Base-by-base conservation (phyloP, 306 rosid genomes). In the Castanea mollissima region DNA sequence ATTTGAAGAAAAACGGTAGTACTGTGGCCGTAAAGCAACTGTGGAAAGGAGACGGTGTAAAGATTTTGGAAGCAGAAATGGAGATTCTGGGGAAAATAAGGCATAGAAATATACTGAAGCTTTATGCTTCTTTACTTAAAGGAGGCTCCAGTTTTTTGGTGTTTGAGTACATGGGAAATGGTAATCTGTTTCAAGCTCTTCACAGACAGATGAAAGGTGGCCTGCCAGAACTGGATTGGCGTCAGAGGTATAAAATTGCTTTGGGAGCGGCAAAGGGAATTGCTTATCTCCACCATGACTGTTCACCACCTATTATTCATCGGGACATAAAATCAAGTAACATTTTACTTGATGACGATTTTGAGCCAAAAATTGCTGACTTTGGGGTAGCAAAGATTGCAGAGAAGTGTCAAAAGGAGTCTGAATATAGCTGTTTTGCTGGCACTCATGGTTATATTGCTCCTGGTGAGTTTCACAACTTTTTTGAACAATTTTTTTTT, bases 391-490 rank as follows among this genome's bases (percentile, higher is more conserved):
- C 99, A 55, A 96, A 88, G 82, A 82, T 90, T 76, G 94, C 86
- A 35, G 93, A 87, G 58, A 87, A 85, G 74, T 86, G 85, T 72
- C 80, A 29, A 25, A 85, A 80, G 71, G 91, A 78, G 75, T 82
- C 86, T 76, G 91, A 82, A 71, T 73, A 70, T 82, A 96, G 90
- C 91, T 84, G 81, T 79, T 69, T 96, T 52, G 97, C 97, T 10
- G 98, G 99, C 55, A 96, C 99, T 29, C 93, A 90, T 79, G 99
- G 99, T 23, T 96, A 96, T 74, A 84, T 96, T 87, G 99, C 99
- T 79, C 99, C 99, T 25, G 99, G 99, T 96, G 77, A 85, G 90
- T 73, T 83, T 83, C 75, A 18, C 29, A 79, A 57, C 70, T 77
- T 31, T 68, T 73, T 71, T 21, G 11, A 27, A 9, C 11, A 18